Evolutionary conservation across 257 asterid genomes (phyloP).

Genomic region (Solanum boliviense): DNA sequence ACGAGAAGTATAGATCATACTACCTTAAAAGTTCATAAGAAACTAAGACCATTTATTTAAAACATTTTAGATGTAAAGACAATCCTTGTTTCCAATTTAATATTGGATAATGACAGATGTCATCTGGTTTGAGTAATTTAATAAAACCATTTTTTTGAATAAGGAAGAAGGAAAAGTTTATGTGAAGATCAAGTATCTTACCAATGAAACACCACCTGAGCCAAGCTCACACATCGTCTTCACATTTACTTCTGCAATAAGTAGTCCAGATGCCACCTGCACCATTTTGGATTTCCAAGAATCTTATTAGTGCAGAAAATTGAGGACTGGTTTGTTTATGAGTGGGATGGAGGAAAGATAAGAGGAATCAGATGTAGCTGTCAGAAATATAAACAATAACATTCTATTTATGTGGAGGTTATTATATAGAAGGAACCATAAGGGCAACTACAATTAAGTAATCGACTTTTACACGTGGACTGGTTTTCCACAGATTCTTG

Average conservation of each 20-base stretch:
- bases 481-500: not conserved
- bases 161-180: not conserved
- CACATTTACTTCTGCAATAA: slow-evolving; percentile 94
- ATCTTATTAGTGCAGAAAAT: not conserved
- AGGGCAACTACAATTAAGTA: not conserved
- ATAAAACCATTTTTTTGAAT: not conserved
- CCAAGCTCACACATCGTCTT: slow-evolving; percentile 95
- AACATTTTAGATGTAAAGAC: not conserved
- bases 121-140: not conserved
- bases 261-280: slow-evolving; percentile 83
- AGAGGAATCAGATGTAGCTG: not conserved
- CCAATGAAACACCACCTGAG: slow-evolving; percentile 93
- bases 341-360: not conserved
- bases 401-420: not conserved
- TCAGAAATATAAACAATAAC: not conserved
- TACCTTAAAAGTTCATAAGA: not conserved
- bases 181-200: slow-evolving; percentile 18
- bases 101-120: not conserved
- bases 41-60: not conserved
- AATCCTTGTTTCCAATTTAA: not conserved
- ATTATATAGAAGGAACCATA: not conserved
- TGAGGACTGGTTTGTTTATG: not conserved
- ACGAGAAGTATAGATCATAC: not conserved
- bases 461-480: not conserved
- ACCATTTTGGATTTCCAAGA: slow-evolving; percentile 9